Evolutionary conservation across 768 basidiomycete species (phyloP).

Genomic region (Tylopilus rubrobrunneus): DNA sequence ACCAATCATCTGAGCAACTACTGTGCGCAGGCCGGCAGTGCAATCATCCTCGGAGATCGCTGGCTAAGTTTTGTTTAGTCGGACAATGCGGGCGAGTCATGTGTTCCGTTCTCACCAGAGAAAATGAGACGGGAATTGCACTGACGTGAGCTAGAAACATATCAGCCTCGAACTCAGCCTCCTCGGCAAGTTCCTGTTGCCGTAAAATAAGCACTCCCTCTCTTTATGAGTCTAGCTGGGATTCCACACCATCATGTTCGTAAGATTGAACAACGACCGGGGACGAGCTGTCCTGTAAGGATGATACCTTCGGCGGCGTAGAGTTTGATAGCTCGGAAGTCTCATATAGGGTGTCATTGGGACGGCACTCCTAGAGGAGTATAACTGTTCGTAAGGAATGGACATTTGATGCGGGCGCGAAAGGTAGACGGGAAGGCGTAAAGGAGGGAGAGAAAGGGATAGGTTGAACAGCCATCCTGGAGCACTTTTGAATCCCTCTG

Average conservation of each 20-base stretch:
- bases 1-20: constrained; percentile 20
- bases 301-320: constrained; percentile 18
- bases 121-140: constrained; percentile 4
- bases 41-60: constrained; percentile 18
- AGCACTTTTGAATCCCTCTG: constrained; percentile 14
- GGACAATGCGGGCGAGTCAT: neutral
- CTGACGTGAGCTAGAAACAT: neutral
- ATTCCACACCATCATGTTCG: constrained; percentile 11
- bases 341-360: constrained; percentile 14
- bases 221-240: neutral
- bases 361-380: constrained; percentile 5
- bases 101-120: constrained; percentile 12
- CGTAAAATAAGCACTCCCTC: constrained; percentile 4
- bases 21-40: constrained; percentile 14
- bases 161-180: constrained; percentile 6
- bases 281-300: constrained; percentile 15
- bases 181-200: constrained; percentile 14
- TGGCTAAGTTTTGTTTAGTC: constrained; percentile 11
- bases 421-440: neutral
- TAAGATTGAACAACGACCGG: neutral
- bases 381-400: constrained; percentile 19
- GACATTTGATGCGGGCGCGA: constrained; percentile 10
- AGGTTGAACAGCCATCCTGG: constrained; percentile 7
- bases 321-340: constrained; percentile 21
- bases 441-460: neutral